Conservation (phyloP, 2,329 filamentous ascomycete genomes). For the Apiospora hydei region DNA sequence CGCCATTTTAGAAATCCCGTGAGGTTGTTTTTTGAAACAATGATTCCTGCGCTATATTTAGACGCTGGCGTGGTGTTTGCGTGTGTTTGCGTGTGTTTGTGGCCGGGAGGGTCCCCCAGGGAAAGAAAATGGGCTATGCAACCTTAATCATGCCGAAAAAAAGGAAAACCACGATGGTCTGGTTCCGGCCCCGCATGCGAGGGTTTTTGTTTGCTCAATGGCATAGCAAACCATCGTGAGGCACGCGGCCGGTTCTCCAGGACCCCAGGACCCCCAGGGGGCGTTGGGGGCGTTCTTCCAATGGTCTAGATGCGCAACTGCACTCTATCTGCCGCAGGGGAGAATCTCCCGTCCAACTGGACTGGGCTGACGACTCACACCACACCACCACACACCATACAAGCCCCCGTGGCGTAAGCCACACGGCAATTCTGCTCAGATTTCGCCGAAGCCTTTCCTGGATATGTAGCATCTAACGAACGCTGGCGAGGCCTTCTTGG, state of each 20-base stretch:
- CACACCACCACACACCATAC: not conserved
- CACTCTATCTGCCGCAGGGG: conserved; percentile 12
- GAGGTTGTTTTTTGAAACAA: conserved; percentile 8
- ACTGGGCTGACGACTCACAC: not conserved
- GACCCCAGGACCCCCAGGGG: not conserved
- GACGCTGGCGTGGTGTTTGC: not conserved
- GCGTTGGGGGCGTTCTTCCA: not conserved
- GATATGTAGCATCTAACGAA: too few species aligned
- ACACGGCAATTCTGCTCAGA: not conserved
- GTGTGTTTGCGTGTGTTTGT: not conserved
- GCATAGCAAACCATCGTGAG: conserved; percentile 9
- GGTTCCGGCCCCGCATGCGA: conserved; percentile 6
- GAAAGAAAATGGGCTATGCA: not conserved
- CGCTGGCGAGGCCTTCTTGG: not conserved
- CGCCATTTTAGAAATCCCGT: not conserved
- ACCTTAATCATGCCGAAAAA: conserved; percentile 2
- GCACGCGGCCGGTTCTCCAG: not conserved
- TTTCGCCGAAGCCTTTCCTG: not conserved
- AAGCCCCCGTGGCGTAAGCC: conserved; percentile 6
- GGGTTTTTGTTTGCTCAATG: not conserved
- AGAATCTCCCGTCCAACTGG: not conserved
- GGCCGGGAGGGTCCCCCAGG: not conserved
- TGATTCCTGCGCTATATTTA: conserved; percentile 8
- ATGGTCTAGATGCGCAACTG: not conserved
- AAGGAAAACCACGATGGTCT: not conserved